phyloP scores from a whole-genome alignment of 2,329 filamentous ascomycete species.

The Aspergillus sergii region DNA sequence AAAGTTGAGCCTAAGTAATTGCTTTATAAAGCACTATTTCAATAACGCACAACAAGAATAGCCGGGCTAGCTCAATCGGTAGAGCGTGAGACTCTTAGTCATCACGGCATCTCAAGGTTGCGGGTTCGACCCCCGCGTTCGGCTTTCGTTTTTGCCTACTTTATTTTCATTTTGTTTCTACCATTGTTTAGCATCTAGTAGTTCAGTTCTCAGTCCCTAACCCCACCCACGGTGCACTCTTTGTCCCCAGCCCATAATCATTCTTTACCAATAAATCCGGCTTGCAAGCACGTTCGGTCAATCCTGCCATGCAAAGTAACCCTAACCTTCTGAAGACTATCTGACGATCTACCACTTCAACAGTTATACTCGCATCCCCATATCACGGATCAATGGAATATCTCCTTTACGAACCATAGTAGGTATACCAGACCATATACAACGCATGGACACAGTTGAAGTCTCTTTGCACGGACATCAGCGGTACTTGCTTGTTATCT shows the following conservation, averaged over 20 bases:
- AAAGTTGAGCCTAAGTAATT: too few relatives aligned
- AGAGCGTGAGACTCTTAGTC: conserved; percentile 54
- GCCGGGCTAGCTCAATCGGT: conserved; percentile 56
- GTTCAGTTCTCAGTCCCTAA: too few relatives aligned
- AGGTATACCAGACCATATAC: not conserved
- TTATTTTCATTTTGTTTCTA: not conserved
- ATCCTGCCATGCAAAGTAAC: not conserved
- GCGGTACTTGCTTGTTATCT: not conserved
- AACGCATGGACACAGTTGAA: not conserved
- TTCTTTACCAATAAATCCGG: too few relatives aligned
- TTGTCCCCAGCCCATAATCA: not conserved
- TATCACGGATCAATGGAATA: not conserved
- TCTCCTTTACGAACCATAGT: not conserved
- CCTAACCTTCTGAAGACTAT: not conserved
- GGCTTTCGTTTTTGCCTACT: conserved; percentile 23
- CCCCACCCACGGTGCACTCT: not conserved
- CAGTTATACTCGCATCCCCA: not conserved
- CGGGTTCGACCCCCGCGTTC: conserved; percentile 47
- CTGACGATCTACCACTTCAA: not conserved
- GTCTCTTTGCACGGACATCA: not conserved
- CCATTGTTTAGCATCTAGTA: not conserved
- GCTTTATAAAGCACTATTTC: too few relatives aligned
- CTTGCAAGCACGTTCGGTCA: not conserved
- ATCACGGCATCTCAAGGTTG: conserved; percentile 36
- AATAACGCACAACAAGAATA: too few relatives aligned